Percentiles rank a stretch among this genome's conserved stretches.
Evolutionary conservation across 1,139 yeast species (phyloP).

Genomic region (Scheffersomyces stambukii): DNA sequence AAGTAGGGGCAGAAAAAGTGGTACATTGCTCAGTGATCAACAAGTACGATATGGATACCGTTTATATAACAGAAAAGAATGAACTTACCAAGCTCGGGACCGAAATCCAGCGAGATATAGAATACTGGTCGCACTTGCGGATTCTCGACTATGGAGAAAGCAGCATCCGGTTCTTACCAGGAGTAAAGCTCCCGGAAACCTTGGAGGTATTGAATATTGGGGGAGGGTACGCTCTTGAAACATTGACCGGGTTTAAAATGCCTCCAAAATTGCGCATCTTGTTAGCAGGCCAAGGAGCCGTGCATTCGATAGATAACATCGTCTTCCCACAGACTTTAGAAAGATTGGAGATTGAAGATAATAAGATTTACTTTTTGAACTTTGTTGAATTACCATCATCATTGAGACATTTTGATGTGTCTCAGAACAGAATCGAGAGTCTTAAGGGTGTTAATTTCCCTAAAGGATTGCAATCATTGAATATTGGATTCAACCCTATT

Average conservation of each 20-base stretch:
- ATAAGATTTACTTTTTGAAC: conserved; percentile 38
- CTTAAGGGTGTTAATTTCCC: conserved; percentile 40
- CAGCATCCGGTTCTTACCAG: conserved; percentile 36
- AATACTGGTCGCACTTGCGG: conserved; percentile 31
- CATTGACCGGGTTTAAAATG: conserved; percentile 40
- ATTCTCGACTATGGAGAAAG: conserved; percentile 39
- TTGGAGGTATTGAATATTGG: conserved; percentile 38
- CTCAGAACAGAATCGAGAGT: conserved; percentile 40
- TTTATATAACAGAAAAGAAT: conserved; percentile 31
- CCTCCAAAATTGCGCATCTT: conserved; percentile 31
- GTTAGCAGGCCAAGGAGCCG: conserved; percentile 32
- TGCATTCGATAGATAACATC: conserved; percentile 35
- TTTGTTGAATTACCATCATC: conserved; percentile 36
- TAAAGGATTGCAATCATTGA: conserved; percentile 23
- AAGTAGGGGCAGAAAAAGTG: conserved; percentile 25
- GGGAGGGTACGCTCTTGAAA: conserved; percentile 39
- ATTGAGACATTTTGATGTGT: conserved; percentile 30
- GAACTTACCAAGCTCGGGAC: conserved; percentile 32
- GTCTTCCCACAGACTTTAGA: conserved; percentile 31
- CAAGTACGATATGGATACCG: conserved; percentile 35
- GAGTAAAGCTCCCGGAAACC: conserved; percentile 36
- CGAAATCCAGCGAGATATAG: conserved; percentile 38
- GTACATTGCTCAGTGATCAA: conserved; percentile 37
- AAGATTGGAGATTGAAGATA: conserved; percentile 31
- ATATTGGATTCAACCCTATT: conserved; percentile 39